Percentiles rank a stretch among this genome's conserved stretches.
phyloP scores from a whole-genome alignment of 108 stramenopile genomes.

The Skeletonema marinoi region DNA sequence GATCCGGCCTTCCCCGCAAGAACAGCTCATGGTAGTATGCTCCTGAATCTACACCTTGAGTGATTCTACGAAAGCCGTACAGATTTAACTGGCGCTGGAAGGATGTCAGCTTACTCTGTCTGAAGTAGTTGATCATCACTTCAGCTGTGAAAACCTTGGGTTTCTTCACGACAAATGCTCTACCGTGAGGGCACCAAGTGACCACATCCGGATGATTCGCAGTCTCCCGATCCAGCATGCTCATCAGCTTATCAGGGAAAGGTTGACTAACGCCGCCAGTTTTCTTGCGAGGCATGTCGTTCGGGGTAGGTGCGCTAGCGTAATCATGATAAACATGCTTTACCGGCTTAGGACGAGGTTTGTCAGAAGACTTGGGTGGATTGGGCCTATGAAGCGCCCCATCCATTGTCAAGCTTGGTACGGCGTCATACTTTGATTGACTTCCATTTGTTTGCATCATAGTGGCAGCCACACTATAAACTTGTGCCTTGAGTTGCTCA shows the following conservation, averaged over 20 bases:
- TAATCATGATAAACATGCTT: conserved; percentile 83
- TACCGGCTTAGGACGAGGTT: conserved; percentile 10
- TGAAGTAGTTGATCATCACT: conserved; percentile 89
- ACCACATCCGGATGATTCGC: conserved; percentile 44
- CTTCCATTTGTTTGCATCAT: conserved; percentile 9
- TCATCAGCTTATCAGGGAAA: conserved; percentile 85
- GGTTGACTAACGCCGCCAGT: conserved; percentile 87
- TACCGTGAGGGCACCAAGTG: conserved; percentile 81
- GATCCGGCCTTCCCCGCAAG: conserved; percentile 73
- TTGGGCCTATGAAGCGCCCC: not conserved
- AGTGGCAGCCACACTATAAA: conserved; percentile 22
- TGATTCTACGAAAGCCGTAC: conserved; percentile 92
- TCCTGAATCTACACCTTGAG: conserved; percentile 85
- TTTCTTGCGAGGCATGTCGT: conserved; percentile 74
- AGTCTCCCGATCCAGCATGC: conserved; percentile 70
- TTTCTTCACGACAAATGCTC: conserved; percentile 85
- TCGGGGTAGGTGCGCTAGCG: conserved; percentile 56
- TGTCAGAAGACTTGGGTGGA: not conserved
- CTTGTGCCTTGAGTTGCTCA: conserved; percentile 10
- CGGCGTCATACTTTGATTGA: not conserved
- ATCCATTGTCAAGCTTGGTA: not conserved
- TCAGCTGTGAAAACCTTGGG: conserved; percentile 82
- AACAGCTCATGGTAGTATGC: conserved; percentile 89
- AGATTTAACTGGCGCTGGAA: conserved; percentile 91
- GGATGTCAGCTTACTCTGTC: conserved; percentile 83